Evolutionary conservation across 2,329 filamentous ascomycete species (phyloP), one percentile per base, ranked within the genome.

Genomic region (Waltergamsia citrina): DNA sequence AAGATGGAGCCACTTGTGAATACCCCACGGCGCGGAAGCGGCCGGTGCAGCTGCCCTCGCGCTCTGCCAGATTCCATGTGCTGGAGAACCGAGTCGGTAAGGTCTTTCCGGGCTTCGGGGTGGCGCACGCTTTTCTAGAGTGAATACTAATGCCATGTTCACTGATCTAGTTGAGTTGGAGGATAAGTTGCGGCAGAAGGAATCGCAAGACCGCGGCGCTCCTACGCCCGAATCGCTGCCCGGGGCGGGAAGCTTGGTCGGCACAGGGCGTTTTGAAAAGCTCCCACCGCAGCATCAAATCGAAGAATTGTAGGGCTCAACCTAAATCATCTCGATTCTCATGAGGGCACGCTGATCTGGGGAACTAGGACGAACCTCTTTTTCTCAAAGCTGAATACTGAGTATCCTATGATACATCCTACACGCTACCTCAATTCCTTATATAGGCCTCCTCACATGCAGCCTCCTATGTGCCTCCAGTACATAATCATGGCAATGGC

Each of bases 401-500:
- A 78, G 14, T 52, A 80, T 16, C 84, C 85, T 5, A 73, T 94
- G 50, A 71, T 94, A 23, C 84, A 94, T 46, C 75, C 73, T 28
- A 69, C 72, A 16, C 74, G 83, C 25, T 93, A 85, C 49, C 62
- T 81, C 38, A 74, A 80, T 15, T 72, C 80, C 5, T 76, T 88
- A 56, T 78, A 85, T 43, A 62, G 60, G 9, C 67, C 81, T 2
- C 78, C 81, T 3, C 74, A 82, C 38, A 74, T 81, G 68, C 76
- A 84, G 34, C 86, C 87, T 3, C 83, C 86, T 1, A 72, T 90
- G 46, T 83, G 76, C 46, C 60, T 94, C 22, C 72, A 86, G 48
- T 94, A 94, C 54, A 80, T 79, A 10, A 82, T 94, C 53, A 90
- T 85, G 79, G 71, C 76, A 4, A 64, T 81, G 45, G 84, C 82